These are phyloP conservation scores for Saussurea involucrata DNA, from an alignment of 129 eudicot genomes.

Conservation along the genomic window DNA sequence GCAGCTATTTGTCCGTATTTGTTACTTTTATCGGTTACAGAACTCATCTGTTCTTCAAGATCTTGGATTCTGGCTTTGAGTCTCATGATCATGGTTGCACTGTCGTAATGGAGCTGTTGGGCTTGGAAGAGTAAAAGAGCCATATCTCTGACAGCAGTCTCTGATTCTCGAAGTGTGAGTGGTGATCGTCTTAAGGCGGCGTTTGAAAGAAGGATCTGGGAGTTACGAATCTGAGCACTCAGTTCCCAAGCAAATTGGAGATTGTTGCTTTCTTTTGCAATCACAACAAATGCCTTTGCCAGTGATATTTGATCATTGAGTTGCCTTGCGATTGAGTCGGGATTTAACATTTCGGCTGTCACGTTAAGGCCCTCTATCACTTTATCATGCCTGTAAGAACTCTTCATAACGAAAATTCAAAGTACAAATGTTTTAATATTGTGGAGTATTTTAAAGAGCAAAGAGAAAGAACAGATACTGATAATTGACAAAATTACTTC, in stretches of 20 bases:
- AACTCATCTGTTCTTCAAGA: slow-evolving; percentile 43
- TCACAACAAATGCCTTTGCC: slow-evolving; percentile 54
- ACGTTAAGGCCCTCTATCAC: slow-evolving; percentile 39
- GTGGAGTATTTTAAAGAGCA: not conserved
- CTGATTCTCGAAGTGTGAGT: slow-evolving; percentile 39
- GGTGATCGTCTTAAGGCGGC: slow-evolving; percentile 52
- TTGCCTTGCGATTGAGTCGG: slow-evolving; percentile 53
- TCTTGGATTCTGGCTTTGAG: slow-evolving; percentile 41
- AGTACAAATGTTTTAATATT: not conserved
- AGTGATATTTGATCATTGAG: slow-evolving; percentile 58
- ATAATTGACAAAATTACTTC: not conserved
- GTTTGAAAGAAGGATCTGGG: slow-evolving; percentile 55
- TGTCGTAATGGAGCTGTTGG: slow-evolving; percentile 49
- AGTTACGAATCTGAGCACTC: slow-evolving; percentile 55
- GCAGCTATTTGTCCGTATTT: slow-evolving; percentile 56
- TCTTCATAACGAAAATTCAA: slow-evolving; percentile 19
- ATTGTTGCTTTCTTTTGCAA: slow-evolving; percentile 62
- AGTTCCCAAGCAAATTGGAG: slow-evolving; percentile 61
- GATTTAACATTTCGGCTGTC: slow-evolving; percentile 50
- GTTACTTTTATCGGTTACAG: slow-evolving; percentile 39
- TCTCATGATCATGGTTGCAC: slow-evolving; percentile 52
- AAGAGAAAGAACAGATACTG: not conserved
- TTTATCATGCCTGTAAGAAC: slow-evolving; percentile 26
- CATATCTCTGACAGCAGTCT: slow-evolving; percentile 39
- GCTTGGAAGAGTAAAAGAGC: slow-evolving; percentile 49